Percentiles rank a stretch among this genome's conserved stretches.
phyloP scores from a whole-genome alignment of 2,329 filamentous ascomycete species.

The Sclerotinia borealis region DNA sequence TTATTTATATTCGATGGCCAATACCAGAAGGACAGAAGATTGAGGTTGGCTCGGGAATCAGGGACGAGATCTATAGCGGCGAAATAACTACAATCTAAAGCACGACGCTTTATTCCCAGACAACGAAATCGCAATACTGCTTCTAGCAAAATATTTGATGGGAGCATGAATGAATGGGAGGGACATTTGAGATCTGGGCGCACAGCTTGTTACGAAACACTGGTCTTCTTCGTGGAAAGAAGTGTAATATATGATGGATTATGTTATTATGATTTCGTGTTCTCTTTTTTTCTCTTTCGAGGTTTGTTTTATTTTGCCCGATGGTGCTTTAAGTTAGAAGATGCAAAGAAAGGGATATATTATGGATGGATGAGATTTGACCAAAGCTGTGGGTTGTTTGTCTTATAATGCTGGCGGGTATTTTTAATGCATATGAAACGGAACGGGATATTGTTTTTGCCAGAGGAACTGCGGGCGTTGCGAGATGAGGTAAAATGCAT shows the following conservation, averaged over 20 bases:
- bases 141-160: not conserved
- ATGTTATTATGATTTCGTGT: conserved; percentile 4
- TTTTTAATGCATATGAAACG: not conserved
- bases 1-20: not conserved
- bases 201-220: not conserved
- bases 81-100: not conserved
- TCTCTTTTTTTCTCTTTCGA: not conserved
- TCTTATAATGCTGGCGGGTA: not conserved
- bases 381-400: not conserved
- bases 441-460: not conserved
- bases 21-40: not conserved
- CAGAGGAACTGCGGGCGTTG: not conserved
- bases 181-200: not conserved
- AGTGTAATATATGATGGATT: not conserved
- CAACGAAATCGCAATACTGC: not conserved
- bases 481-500: not conserved
- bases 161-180: not conserved
- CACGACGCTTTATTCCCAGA: not conserved
- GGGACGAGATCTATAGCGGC: not conserved
- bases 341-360: not conserved
- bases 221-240: not conserved
- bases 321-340: not conserved
- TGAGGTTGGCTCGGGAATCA: not conserved
- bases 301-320: not conserved
- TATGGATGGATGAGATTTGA: not conserved